Conservation (phyloP, 2,329 filamentous ascomycete species). For the Aspergillus sp. region DNA sequence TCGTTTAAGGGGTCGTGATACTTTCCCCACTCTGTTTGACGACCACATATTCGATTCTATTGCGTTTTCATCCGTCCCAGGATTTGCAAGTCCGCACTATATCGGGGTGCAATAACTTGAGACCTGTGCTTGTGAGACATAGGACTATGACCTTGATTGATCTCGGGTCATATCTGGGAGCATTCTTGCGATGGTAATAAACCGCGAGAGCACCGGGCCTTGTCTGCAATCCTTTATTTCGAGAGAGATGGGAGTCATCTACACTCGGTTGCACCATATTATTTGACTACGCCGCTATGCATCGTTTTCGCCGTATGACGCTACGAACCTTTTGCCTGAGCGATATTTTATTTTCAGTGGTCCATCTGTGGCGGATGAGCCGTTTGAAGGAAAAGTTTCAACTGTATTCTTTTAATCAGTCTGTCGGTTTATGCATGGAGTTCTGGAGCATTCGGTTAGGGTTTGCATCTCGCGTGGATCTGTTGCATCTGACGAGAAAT, state of each 20-base stretch:
- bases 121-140: constrained; percentile 4
- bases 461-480: not conserved
- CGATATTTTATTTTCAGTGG: constrained; percentile 6
- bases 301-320: constrained; percentile 18
- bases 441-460: constrained; percentile 9
- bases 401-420: constrained; percentile 11
- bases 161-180: constrained; percentile 5
- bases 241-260: not conserved
- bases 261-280: no score
- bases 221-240: not conserved
- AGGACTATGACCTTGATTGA: constrained; percentile 2
- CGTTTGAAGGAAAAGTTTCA: constrained; percentile 12
- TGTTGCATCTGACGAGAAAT: no score
- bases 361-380: not conserved
- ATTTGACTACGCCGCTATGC: no score
- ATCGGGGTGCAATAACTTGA: constrained; percentile 12
- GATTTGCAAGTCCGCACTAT: constrained; percentile 6
- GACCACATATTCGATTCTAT: constrained; percentile 7
- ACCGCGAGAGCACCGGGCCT: constrained; percentile 16
- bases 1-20: constrained; percentile 10
- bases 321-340: constrained; percentile 8
- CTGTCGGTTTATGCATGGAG: constrained; percentile 15
- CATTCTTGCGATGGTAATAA: constrained; percentile 28
- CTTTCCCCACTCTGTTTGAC: constrained; percentile 8
- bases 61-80: constrained; percentile 6